Base-by-base conservation (phyloP, 78 protist genomes). In the Isochrysis galbana region DNA sequence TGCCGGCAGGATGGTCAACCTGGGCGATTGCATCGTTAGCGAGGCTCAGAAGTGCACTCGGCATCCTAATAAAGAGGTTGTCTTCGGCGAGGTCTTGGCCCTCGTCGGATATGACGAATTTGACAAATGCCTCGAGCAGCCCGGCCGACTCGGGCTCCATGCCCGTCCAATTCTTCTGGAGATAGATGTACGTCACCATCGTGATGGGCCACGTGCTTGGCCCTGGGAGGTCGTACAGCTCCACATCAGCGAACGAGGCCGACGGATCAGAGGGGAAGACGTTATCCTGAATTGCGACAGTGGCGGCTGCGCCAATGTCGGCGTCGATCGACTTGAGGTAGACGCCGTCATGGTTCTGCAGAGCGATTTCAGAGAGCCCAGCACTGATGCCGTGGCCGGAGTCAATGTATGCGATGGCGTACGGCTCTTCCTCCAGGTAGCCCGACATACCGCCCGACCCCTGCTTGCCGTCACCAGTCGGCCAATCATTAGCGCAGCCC, bases 381-480 rank as follows among this genome's bases (percentile, higher is more conserved):
- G 2, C 23, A 36, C 14, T 78, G 39, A 39, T 36, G 21, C 80
- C 91, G 46, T 87, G 91, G 78, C 91, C 91, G 0, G 91, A 4
- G 78, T 87, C 91, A 19, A 87, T 48, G 91, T 87, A 87, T 34
- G 80, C 91, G 39, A 87, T 87, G 25, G 91, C 39, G 45, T 39
- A 0, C 1, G 11, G 25, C 19, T 17, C 61, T 25, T 32, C 2
- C 14, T 34, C 48, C 29, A 87, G 21, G 46, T 5, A 34, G 36
- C 3, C 54, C 17, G 91, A 2, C 91, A 87, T 87, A 39, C 47
- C 78, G 19, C 45, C 17, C 32, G 91, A 87, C 38, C 91, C 91
- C 39, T 87, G 39, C 38, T 2, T 34, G 48, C 1, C 5, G 38
- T 45, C 26, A 47, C 67, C 72, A 17, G 78, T 7, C 4, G 32